Evolutionary conservation across 768 basidiomycete species (phyloP).

Genomic region (Exsudoporus frostii): DNA sequence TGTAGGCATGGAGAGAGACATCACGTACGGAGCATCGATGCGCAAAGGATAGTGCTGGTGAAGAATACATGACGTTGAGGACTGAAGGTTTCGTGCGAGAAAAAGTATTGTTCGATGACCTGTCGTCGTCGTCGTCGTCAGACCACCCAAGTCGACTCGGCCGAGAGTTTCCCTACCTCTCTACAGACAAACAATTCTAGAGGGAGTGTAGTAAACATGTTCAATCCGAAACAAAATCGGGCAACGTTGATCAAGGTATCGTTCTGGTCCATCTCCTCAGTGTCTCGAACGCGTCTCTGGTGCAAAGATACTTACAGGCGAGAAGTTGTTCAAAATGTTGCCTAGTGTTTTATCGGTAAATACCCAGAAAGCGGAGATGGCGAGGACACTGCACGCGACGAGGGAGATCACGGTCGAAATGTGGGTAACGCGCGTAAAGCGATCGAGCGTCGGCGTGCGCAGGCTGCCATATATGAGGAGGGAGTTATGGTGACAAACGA

Average conservation of each 20-base stretch:
- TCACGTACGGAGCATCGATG: conserved; percentile 75
- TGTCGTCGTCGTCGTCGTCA: conserved; percentile 28
- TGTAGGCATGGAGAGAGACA: not conserved
- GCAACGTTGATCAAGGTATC: conserved; percentile 95
- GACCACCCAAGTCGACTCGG: not conserved
- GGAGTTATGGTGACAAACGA: conserved; percentile 97
- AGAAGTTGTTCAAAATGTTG: conserved; percentile 97
- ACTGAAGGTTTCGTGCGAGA: conserved; percentile 81
- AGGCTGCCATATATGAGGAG: conserved; percentile 94
- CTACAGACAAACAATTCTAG: conserved; percentile 96
- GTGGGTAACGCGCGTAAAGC: conserved; percentile 91
- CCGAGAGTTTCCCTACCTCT: conserved; percentile 53
- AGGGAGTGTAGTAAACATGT: conserved; percentile 98
- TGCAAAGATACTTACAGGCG: conserved; percentile 44
- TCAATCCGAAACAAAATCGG: conserved; percentile 88
- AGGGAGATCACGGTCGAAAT: conserved; percentile 84
- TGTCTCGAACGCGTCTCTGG: not conserved
- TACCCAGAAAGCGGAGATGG: conserved; percentile 80
- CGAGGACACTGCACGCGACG: conserved; percentile 79
- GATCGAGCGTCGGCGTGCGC: conserved; percentile 88
- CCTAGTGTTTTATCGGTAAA: conserved; percentile 92
- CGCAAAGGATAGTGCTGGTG: conserved; percentile 78
- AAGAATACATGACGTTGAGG: conserved; percentile 85
- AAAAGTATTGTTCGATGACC: conserved; percentile 97
- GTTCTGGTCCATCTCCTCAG: conserved; percentile 39